Conservation (phyloP, 192 early-diverging fungal species). For the Coemansia biformis region DNA sequence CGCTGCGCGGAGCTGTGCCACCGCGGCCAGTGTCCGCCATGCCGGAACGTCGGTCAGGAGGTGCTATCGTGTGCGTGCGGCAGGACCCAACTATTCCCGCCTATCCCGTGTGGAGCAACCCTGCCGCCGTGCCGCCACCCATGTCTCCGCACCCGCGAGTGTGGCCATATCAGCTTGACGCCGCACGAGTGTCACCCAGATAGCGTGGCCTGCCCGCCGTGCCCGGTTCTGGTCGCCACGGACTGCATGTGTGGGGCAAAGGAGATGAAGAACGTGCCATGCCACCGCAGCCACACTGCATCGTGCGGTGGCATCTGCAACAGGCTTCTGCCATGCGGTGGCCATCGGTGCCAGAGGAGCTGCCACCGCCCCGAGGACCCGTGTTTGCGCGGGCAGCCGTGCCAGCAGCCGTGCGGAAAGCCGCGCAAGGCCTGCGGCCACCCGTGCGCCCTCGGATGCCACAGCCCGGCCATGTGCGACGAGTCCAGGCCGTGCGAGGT, state of each 20-base stretch:
- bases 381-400: constrained; percentile 63
- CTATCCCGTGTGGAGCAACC: constrained; percentile 77
- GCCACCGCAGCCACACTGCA: constrained; percentile 62
- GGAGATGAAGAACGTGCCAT: constrained; percentile 73
- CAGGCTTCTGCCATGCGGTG: constrained; percentile 58
- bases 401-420: constrained; percentile 68
- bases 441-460: constrained; percentile 67
- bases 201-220: constrained; percentile 83
- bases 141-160: constrained; percentile 64
- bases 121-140: constrained; percentile 69
- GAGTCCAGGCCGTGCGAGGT: constrained; percentile 67
- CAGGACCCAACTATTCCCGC: constrained; percentile 70
- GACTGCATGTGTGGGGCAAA: constrained; percentile 75
- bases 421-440: constrained; percentile 81
- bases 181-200: constrained; percentile 84
- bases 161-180: constrained; percentile 71
- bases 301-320: constrained; percentile 59
- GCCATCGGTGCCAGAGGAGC: constrained; percentile 72
- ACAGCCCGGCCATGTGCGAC: constrained; percentile 68
- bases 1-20: constrained; percentile 73
- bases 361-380: constrained; percentile 70
- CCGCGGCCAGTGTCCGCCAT: constrained; percentile 67
- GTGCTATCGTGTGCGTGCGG: constrained; percentile 86
- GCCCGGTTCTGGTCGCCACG: constrained; percentile 71
- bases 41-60: constrained; percentile 71